Conservation (phyloP, 139 green algal genomes). For the Spirogloea muscicola region DNA sequence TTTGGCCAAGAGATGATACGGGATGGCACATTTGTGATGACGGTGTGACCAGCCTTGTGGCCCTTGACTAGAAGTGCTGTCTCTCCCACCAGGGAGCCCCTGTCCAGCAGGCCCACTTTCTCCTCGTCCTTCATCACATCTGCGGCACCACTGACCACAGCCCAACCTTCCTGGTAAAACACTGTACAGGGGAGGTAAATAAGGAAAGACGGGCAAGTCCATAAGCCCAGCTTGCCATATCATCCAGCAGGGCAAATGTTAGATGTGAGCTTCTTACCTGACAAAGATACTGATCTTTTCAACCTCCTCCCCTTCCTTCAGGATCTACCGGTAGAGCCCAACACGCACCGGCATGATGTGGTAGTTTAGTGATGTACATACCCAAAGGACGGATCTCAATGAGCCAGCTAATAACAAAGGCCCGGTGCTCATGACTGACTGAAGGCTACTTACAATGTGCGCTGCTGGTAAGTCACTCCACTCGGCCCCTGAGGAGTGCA, state of each 20-base stretch:
- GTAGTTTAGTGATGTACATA: conserved; percentile 3
- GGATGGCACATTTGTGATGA: conserved; percentile 10
- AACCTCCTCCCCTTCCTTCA: conserved; percentile 26
- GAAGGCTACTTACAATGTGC: conserved; percentile 19
- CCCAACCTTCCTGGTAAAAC: neutral
- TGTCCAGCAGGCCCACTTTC: conserved; percentile 2
- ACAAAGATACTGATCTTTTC: conserved; percentile 26
- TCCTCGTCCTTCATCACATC: conserved; percentile 24
- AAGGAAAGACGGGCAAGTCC: neutral
- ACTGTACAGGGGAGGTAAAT: neutral
- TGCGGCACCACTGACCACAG: conserved; percentile 1
- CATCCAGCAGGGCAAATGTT: neutral
- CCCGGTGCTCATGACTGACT: neutral
- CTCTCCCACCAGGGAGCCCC: conserved; percentile 24
- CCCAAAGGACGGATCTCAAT: neutral
- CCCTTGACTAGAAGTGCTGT: conserved; percentile 20
- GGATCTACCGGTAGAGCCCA: conserved; percentile 14
- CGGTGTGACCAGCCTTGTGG: conserved; percentile 16
- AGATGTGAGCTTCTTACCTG: conserved; percentile 18
- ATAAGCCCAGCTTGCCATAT: neutral
- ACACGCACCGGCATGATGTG: neutral
- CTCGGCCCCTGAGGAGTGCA: conserved; percentile 12
- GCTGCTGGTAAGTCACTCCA: conserved; percentile 25
- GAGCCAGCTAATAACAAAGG: neutral
- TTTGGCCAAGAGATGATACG: conserved; percentile 7